Conservation (phyloP, 1,139 yeast genomes). For the Yamadazyma trypodendri region DNA sequence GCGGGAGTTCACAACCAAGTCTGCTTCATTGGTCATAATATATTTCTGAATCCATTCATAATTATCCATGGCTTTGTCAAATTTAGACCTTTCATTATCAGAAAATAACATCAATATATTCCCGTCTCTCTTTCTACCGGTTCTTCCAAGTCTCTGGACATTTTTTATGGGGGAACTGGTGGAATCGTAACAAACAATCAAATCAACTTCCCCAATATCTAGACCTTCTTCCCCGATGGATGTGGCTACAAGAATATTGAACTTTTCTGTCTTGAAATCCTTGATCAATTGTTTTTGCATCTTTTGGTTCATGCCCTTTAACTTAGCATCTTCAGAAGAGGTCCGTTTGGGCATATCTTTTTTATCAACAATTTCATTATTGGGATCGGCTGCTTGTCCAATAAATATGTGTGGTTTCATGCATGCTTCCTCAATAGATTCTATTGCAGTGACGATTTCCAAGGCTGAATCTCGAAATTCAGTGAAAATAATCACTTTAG, state of each 20-base stretch:
- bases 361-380: conserved; percentile 29
- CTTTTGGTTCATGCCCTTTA: conserved; percentile 68
- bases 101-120: conserved; percentile 75
- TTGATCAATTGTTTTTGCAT: conserved; percentile 70
- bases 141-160: conserved; percentile 95
- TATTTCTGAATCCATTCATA: conserved; percentile 75
- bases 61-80: conserved; percentile 82
- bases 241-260: conserved; percentile 87
- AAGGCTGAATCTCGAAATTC: conserved; percentile 87
- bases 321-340: conserved; percentile 55
- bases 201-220: conserved; percentile 96
- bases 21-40: conserved; percentile 40
- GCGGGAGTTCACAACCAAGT: conserved; percentile 39
- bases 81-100: conserved; percentile 73
- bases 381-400: conserved; percentile 62
- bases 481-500: conserved; percentile 83
- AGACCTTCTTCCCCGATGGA: conserved; percentile 98
- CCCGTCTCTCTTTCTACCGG: conserved; percentile 94
- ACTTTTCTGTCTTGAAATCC: conserved; percentile 67
- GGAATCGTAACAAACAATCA: conserved; percentile 89
- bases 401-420: conserved; percentile 84
- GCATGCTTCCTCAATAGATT: conserved; percentile 21
- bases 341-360: conserved; percentile 20
- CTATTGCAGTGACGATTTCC: conserved; percentile 74
- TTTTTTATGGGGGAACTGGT: conserved; percentile 92